These are phyloP conservation scores for Colletotrichum endophyticum DNA, from an alignment of 2,329 filamentous ascomycete species.

Conservation along the genomic window DNA sequence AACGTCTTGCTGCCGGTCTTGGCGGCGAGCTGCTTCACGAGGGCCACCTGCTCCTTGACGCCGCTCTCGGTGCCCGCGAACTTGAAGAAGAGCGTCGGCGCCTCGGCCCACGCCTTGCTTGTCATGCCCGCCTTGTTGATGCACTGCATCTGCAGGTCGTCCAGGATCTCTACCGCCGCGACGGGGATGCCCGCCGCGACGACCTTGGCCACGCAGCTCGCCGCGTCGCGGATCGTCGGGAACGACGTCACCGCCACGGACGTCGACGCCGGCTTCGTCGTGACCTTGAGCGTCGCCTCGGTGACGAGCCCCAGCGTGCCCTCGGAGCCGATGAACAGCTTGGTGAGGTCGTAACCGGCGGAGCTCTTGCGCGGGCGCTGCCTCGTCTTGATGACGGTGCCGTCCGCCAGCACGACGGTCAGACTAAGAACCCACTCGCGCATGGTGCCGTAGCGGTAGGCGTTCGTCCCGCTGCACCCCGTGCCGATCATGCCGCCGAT, in stretches of 20 bases:
- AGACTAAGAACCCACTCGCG: constrained; percentile 89
- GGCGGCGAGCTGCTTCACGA: constrained; percentile 69
- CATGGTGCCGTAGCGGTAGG: constrained; percentile 94
- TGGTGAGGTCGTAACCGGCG: constrained; percentile 90
- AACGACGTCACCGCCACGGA: constrained; percentile 77
- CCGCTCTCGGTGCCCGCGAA: constrained; percentile 73
- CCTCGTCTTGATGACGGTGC: constrained; percentile 86
- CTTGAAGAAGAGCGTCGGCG: constrained; percentile 84
- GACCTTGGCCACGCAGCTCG: constrained; percentile 79
- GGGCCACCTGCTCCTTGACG: constrained; percentile 79
- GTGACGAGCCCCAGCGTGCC: constrained; percentile 91
- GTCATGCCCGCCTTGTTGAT: constrained; percentile 72
- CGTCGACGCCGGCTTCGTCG: constrained; percentile 78
- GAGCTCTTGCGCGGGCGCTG: constrained; percentile 89
- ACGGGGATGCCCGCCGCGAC: constrained; percentile 83
- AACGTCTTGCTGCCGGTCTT: constrained; percentile 69
- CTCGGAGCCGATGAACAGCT: constrained; percentile 88
- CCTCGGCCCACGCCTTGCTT: constrained; percentile 70
- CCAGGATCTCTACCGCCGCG: constrained; percentile 90
- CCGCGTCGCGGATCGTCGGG: constrained; percentile 69
- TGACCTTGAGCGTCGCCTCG: constrained; percentile 87
- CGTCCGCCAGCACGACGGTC: constrained; percentile 89
- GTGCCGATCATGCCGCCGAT: constrained; percentile 90
- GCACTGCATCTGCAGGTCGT: constrained; percentile 85
- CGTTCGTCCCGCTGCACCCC: constrained; percentile 79